Conservation (phyloP, 768 basidiomycete genomes). For the Filobasidium floriforme region DNA sequence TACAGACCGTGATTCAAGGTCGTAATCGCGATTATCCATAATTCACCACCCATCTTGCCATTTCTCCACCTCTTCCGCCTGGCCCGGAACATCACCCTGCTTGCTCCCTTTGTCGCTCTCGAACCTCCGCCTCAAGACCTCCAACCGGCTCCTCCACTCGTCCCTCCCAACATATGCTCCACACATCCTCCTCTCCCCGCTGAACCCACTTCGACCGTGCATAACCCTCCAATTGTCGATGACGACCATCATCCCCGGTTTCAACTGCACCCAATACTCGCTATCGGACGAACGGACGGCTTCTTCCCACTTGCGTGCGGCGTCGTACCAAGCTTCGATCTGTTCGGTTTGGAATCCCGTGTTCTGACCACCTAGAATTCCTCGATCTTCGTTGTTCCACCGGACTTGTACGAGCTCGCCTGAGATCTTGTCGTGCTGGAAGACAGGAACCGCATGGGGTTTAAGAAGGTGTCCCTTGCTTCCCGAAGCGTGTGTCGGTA, state of each 20-base stretch:
- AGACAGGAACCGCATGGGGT: slow-evolving; percentile 59
- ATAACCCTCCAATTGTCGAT: slow-evolving; percentile 89
- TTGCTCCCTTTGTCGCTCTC: not conserved
- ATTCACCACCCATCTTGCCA: slow-evolving; percentile 8
- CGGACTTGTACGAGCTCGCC: slow-evolving; percentile 67
- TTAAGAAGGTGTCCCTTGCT: slow-evolving; percentile 49
- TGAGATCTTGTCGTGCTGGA: slow-evolving; percentile 58
- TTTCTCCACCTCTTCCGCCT: not conserved
- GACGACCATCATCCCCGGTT: slow-evolving; percentile 77
- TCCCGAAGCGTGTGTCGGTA: slow-evolving; percentile 85
- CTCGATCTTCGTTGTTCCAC: slow-evolving; percentile 93
- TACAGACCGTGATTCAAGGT: too few species aligned
- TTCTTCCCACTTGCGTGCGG: slow-evolving; percentile 68
- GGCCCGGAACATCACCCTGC: not conserved
- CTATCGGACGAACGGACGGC: slow-evolving; percentile 70
- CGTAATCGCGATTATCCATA: not conserved
- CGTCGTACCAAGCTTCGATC: slow-evolving; percentile 80
- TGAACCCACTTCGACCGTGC: slow-evolving; percentile 86
- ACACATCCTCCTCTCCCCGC: slow-evolving; percentile 82
- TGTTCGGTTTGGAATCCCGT: slow-evolving; percentile 47
- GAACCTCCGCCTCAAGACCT: slow-evolving; percentile 30
- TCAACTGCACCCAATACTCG: slow-evolving; percentile 85
- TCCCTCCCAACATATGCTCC: slow-evolving; percentile 90
- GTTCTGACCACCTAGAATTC: slow-evolving; percentile 56
- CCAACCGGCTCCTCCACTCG: slow-evolving; percentile 73